Conservation (phyloP, 441 rosid genomes). For the Croton setiger region DNA sequence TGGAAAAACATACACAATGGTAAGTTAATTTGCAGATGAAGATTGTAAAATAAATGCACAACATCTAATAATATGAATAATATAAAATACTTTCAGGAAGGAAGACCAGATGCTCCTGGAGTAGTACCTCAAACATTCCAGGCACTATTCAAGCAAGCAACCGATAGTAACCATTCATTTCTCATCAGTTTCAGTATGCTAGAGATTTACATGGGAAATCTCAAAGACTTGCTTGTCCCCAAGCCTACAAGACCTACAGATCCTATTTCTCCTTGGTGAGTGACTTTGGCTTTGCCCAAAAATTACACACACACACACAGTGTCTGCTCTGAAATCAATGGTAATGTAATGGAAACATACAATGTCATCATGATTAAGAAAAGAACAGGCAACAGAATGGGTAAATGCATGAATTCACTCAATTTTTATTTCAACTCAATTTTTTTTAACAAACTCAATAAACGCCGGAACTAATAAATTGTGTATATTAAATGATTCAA, state of each 20-base stretch:
- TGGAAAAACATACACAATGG: slow-evolving; percentile 86
- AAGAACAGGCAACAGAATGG: background rate
- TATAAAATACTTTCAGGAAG: slow-evolving; percentile 44
- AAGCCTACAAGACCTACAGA: slow-evolving; percentile 45
- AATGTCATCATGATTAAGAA: background rate
- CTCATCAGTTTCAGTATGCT: slow-evolving; percentile 72
- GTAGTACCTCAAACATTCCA: slow-evolving; percentile 57
- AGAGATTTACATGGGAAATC: slow-evolving; percentile 81
- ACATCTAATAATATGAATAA: background rate
- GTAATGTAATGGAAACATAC: background rate
- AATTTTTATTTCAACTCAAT: no score
- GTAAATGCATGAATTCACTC: no score
- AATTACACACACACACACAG: background rate
- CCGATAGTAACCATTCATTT: slow-evolving; percentile 49
- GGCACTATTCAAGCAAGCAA: slow-evolving; percentile 59
- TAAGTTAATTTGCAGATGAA: slow-evolving; percentile 24
- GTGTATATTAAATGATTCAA: no score
- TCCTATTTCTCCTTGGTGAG: slow-evolving; percentile 67
- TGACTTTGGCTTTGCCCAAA: background rate
- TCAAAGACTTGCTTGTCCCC: slow-evolving; percentile 64
- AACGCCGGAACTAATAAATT: no score
- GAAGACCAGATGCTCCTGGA: slow-evolving; percentile 57
- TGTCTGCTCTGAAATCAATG: background rate
- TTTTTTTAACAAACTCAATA: no score
- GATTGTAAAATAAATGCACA: background rate